Conservation (phyloP, 768 basidiomycete species). For the Xerocomus brunneocitrinus region DNA sequence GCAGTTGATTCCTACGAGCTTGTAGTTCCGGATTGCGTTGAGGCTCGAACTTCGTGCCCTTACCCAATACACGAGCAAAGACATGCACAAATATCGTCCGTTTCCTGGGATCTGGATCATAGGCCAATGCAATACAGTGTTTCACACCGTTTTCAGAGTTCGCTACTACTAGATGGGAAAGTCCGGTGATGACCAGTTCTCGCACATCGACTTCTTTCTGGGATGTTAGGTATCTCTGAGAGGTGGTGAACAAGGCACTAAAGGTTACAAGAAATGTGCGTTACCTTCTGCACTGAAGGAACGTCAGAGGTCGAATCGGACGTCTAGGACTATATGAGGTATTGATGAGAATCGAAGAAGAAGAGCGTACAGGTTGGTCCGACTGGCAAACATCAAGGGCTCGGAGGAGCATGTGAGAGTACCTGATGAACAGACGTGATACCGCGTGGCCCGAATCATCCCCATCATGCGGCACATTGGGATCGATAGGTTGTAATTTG, state of each 20-base stretch:
- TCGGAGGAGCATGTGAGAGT: conserved; percentile 61
- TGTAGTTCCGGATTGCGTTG: conserved; percentile 47
- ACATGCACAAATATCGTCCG: conserved; percentile 81
- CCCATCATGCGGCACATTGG: conserved; percentile 44
- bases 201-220: conserved; percentile 60
- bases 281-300: conserved; percentile 45
- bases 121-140: conserved; percentile 77
- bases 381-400: conserved; percentile 51
- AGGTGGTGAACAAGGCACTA: conserved; percentile 5
- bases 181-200: conserved; percentile 72
- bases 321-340: conserved; percentile 28
- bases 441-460: conserved; percentile 67
- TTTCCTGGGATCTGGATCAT: conserved; percentile 63
- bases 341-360: not conserved
- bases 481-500: conserved; percentile 57
- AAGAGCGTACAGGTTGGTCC: conserved; percentile 40
- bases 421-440: conserved; percentile 75
- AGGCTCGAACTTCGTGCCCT: conserved; percentile 73
- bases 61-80: conserved; percentile 73
- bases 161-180: conserved; percentile 75
- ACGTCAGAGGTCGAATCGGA: conserved; percentile 50
- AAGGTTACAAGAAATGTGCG: not conserved
- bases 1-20: conserved; percentile 48
- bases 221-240: conserved; percentile 41
- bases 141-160: conserved; percentile 89